A percentile compares a stretch with the other conserved stretches of the same genome.
Conservation (phyloP, 2,329 filamentous ascomycete genomes). For the Pseudogymnoascus sp. region DNA sequence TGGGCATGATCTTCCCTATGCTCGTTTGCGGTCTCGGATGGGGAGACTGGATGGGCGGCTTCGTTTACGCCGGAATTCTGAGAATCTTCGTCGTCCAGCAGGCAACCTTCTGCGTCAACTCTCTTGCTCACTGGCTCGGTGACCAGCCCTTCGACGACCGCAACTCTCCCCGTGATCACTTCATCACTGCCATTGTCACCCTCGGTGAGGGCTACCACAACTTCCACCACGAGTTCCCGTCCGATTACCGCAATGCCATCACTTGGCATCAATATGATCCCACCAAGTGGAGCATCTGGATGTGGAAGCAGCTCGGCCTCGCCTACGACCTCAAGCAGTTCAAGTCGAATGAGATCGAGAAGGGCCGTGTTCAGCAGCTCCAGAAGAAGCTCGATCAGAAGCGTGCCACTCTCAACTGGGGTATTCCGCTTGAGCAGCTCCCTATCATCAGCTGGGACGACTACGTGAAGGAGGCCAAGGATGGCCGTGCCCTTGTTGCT, state of each 20-base stretch:
- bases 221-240: slow-evolving; percentile 93
- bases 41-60: slow-evolving; percentile 75
- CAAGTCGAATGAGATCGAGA: slow-evolving; percentile 85
- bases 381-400: slow-evolving; percentile 92
- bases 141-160: slow-evolving; percentile 90
- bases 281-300: slow-evolving; percentile 83
- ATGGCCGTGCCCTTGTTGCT: slow-evolving; percentile 67
- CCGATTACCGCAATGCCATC: slow-evolving; percentile 86
- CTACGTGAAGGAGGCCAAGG: slow-evolving; percentile 70
- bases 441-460: slow-evolving; percentile 83
- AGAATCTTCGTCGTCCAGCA: slow-evolving; percentile 87
- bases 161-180: slow-evolving; percentile 82
- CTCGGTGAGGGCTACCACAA: slow-evolving; percentile 90
- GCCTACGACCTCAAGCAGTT: slow-evolving; percentile 87
- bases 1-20: slow-evolving; percentile 70
- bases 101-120: slow-evolving; percentile 90
- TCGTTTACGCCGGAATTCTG: slow-evolving; percentile 78
- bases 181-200: slow-evolving; percentile 77
- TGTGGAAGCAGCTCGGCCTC: slow-evolving; percentile 75
- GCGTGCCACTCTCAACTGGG: slow-evolving; percentile 77
- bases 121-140: slow-evolving; percentile 81
- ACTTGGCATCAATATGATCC: slow-evolving; percentile 89
- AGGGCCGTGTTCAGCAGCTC: slow-evolving; percentile 78
- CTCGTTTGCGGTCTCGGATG: slow-evolving; percentile 70
- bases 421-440: slow-evolving; percentile 74